Percentiles rank a stretch among this genome's conserved stretches.
Conservation (phyloP, 371 early-diverging fungal species). For the Circinella minor region DNA sequence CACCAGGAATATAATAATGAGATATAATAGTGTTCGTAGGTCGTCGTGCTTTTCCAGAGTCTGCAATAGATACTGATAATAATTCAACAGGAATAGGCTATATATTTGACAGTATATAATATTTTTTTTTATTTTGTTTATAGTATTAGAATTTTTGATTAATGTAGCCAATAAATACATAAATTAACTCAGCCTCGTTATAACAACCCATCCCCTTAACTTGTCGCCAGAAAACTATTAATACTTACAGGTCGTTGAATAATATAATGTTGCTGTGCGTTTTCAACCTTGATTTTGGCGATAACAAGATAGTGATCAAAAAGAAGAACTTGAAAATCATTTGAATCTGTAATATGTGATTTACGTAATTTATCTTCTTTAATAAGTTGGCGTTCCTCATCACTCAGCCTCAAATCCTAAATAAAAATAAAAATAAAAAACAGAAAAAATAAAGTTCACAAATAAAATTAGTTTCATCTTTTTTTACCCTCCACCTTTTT, state of each 20-base stretch:
- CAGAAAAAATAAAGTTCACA: not conserved
- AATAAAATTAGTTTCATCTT: not conserved
- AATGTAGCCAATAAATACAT: not conserved
- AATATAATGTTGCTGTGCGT: slow-evolving; percentile 33
- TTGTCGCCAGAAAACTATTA: not conserved
- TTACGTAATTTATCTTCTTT: slow-evolving; percentile 78
- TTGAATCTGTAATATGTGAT: slow-evolving; percentile 52
- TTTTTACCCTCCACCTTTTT: not conserved
- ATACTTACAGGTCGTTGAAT: slow-evolving; percentile 32
- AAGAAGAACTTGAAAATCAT: slow-evolving; percentile 76
- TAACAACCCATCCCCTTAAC: too few species aligned
- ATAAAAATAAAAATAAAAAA: not conserved
- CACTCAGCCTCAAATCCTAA: slow-evolving; percentile 74
- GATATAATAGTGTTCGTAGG: slow-evolving; percentile 43
- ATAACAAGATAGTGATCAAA: slow-evolving; percentile 89
- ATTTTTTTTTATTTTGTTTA: not conserved
- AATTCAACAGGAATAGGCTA: slow-evolving; percentile 81
- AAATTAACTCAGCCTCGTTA: not conserved
- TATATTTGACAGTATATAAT: not conserved
- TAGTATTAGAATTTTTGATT: not conserved
- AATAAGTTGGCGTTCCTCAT: slow-evolving; percentile 74
- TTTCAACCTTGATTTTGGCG: slow-evolving; percentile 59
- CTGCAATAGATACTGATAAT: slow-evolving; percentile 34
- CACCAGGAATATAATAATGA: slow-evolving; percentile 37
- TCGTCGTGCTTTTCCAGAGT: slow-evolving; percentile 20